Conservation (phyloP, 306 rosid species). For the Delonix regia region DNA sequence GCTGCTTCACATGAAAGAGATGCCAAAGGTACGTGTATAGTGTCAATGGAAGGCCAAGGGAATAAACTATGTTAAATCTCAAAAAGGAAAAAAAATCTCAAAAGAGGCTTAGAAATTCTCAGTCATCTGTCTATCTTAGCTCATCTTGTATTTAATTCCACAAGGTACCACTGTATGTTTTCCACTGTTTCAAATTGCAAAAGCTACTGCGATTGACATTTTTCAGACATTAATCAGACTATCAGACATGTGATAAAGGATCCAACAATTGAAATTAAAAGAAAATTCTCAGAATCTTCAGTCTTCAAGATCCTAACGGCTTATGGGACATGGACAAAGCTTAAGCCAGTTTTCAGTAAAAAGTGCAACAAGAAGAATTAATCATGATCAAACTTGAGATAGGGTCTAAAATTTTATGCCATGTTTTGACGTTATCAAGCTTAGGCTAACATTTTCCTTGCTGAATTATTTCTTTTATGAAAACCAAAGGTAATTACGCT, state of each 20-base stretch:
- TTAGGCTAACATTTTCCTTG: neutral
- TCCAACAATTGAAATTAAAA: neutral
- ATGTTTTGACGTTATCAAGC: neutral
- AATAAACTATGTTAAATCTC: neutral
- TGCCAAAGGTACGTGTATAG: neutral
- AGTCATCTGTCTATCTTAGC: neutral
- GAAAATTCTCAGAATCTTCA: neutral
- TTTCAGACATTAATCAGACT: neutral
- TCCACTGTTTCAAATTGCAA: neutral
- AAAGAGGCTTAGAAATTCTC: neutral
- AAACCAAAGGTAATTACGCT: neutral
- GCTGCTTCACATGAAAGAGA: neutral
- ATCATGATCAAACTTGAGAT: neutral
- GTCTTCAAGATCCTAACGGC: neutral
- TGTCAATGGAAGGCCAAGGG: neutral
- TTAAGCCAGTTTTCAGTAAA: neutral
- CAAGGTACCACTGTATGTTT: neutral
- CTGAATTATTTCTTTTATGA: neutral
- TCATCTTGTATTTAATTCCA: neutral
- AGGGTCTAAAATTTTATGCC: neutral
- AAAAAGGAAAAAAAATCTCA: neutral
- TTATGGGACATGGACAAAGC: neutral
- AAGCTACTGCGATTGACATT: neutral
- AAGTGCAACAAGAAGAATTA: conserved; percentile 9
- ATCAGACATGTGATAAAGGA: neutral